Percentiles rank a stretch among this genome's conserved stretches.
phyloP scores from a whole-genome alignment of 257 asterid genomes.

The Marsdenia floribunda region DNA sequence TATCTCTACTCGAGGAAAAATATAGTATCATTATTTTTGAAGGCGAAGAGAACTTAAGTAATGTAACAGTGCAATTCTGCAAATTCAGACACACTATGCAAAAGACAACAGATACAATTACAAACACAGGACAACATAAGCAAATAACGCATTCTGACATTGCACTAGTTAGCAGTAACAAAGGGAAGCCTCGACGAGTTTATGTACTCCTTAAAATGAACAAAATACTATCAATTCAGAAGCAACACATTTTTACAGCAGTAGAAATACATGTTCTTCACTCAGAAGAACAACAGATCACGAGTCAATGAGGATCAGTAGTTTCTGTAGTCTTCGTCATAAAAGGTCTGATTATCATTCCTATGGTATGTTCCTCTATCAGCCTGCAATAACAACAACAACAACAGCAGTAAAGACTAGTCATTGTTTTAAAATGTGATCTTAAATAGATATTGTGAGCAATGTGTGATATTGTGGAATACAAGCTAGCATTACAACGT shows the following conservation, averaged over 20 bases:
- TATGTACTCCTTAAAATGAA: not conserved
- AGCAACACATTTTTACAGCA: constrained; percentile 35
- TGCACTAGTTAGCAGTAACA: not conserved
- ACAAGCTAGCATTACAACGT: constrained; percentile 9
- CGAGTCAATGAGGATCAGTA: constrained; percentile 22
- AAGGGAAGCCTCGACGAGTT: constrained; percentile 3
- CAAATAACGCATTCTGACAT: not conserved
- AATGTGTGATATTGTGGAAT: not conserved
- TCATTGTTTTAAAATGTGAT: constrained; percentile 7
- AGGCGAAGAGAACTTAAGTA: not conserved
- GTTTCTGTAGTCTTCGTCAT: constrained; percentile 53
- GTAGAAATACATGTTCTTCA: not conserved
- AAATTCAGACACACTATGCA: not conserved
- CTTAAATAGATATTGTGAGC: not conserved
- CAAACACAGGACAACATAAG: too few species aligned
- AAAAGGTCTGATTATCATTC: constrained; percentile 31
- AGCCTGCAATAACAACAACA: constrained; percentile 32
- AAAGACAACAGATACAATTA: too few species aligned
- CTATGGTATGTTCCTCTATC: constrained; percentile 40
- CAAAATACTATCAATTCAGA: not conserved
- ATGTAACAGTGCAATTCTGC: not conserved
- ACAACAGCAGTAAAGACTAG: constrained; percentile 1
- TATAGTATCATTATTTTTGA: not conserved
- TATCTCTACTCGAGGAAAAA: too few species aligned
- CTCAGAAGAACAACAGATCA: constrained; percentile 4